Evolutionary conservation across 257 asterid genomes (phyloP), one percentile per base, ranked within the genome.

Genomic region (Plantago elongata): DNA sequence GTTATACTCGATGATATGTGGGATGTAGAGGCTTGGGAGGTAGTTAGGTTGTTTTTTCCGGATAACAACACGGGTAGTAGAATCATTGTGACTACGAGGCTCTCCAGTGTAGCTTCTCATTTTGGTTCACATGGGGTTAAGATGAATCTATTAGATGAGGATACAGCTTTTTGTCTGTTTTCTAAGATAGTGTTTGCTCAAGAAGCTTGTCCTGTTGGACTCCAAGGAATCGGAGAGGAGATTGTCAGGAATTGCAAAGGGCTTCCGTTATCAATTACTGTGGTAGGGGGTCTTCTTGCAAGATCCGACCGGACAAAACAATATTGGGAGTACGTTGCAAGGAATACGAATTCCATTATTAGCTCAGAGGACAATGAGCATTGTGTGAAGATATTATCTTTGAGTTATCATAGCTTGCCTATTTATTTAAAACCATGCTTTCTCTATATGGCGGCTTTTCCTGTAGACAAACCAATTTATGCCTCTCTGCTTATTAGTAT

Each of bases 261-360:
- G 2, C 71, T 71, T n/a, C 71, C 71, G 27, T 16, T 70, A n/a
- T 70, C 75, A 0, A 52, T 70, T 9, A 18, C 29, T 15, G 70
- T 63, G 43, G 18, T 57, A 9, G 66, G 70, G 4, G 70, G 75
- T 9, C 61, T 70, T 12, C n/a, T 70, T 4, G 57, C 63, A 10
- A 69, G 46, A 45, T 55, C 64, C 1, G 4, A 37, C 0, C 5
- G 4, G 0, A 58, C 43, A 3, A 13, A 4, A 27, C 45, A 50
- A 44, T 34, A 42, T 1, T 70, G 70, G 70, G 13, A 55, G 13
- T 0, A 55, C n/a, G 47, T 46, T 12, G 60, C 15, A 5, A 16
- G n/a, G 11, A 69, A 70, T 12, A 7, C 45, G 7, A 63, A 18
- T 13, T 57, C 75, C 11, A 9, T 42, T 15, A 55, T 63, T 22